phyloP scores from a whole-genome alignment of 371 early-diverging fungal species.

The Rhizopus microsporus region DNA sequence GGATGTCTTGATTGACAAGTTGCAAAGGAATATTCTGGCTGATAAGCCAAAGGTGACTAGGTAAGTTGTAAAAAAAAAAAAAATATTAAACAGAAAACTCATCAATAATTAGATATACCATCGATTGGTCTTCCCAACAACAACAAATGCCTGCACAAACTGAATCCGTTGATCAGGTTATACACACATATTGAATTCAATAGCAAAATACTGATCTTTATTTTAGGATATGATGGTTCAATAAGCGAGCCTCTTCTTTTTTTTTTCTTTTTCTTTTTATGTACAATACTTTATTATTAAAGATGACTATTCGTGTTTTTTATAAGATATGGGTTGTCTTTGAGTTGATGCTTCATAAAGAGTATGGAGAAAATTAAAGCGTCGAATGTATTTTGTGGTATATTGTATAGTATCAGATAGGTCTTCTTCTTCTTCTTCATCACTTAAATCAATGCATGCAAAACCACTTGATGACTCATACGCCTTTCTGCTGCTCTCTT shows the following conservation, averaged over 20 bases:
- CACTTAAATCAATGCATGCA: constrained; percentile 18
- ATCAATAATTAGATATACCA: constrained; percentile 37
- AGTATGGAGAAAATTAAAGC: constrained; percentile 19
- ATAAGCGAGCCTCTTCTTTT: constrained; percentile 7
- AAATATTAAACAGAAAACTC: neutral
- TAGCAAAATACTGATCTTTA: neutral
- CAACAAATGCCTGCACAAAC: constrained; percentile 23
- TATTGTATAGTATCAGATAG: constrained; percentile 7
- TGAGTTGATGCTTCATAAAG: constrained; percentile 15
- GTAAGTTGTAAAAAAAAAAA: constrained; percentile 26
- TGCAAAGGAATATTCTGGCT: constrained; percentile 85
- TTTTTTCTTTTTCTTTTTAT: constrained; percentile 1
- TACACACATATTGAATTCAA: neutral
- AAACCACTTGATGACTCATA: constrained; percentile 6
- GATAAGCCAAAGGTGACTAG: constrained; percentile 95
- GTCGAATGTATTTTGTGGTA: constrained; percentile 21
- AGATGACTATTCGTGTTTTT: constrained; percentile 4
- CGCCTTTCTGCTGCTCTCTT: constrained; percentile 9
- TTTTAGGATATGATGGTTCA: constrained; percentile 42
- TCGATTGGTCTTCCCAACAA: constrained; percentile 45
- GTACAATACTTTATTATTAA: constrained; percentile 11
- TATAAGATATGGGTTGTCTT: constrained; percentile 9
- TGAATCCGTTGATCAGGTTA: constrained; percentile 26
- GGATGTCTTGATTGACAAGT: constrained; percentile 63
- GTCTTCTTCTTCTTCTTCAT: constrained; percentile 18